Evolutionary conservation across 106 monocot species (phyloP), one percentile per base, ranked within the genome.

Genomic region (Dendrobium nobile): DNA sequence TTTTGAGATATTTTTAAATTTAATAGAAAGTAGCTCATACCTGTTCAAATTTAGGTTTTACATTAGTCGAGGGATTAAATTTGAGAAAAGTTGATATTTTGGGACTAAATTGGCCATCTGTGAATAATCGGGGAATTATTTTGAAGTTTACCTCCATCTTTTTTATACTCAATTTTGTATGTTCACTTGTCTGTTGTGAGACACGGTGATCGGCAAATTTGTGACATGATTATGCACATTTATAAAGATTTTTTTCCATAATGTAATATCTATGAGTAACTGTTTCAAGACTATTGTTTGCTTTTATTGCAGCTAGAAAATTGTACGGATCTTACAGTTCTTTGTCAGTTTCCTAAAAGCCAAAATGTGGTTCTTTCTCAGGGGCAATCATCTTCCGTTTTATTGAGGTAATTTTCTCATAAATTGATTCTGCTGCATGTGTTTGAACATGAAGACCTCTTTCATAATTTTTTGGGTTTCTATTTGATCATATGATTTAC

Each of bases 281-380:
- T 65, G 7, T 65, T 65, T 65, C 26, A 26, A 65, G 28, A 17
- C 33, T 33, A 16, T 37, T 47, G 3, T 19, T 47, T 75, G 78
- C 54, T 40, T 42, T 20, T 84, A 72, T 87, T 87, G 83, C 92
- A 95, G 95, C 72, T 95, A 47, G 85, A 91, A 77, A 95, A 95
- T 64, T 47, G 80, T 70, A 82, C 87, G 42, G 85, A 90, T 44
- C 54, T 92, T 83, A 86, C 58, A 73, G 87, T 92, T 79, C 43
- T 82, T 82, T 92, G 90, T 77, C 88, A 89, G 72, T 92, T 91
- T 87, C 47, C 80, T 79, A 80, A 85, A 76, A 82, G 85, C 72
- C 86, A 85, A 78, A 86, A 92, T 54, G 83, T 79, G 9, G 68
- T 59, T 40, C 43, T 95, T 76, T 58, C 89, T 77, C 83, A 81